Evolutionary conservation across 768 basidiomycete species (phyloP).

Genomic region (Agaricus sinodeliciosus): DNA sequence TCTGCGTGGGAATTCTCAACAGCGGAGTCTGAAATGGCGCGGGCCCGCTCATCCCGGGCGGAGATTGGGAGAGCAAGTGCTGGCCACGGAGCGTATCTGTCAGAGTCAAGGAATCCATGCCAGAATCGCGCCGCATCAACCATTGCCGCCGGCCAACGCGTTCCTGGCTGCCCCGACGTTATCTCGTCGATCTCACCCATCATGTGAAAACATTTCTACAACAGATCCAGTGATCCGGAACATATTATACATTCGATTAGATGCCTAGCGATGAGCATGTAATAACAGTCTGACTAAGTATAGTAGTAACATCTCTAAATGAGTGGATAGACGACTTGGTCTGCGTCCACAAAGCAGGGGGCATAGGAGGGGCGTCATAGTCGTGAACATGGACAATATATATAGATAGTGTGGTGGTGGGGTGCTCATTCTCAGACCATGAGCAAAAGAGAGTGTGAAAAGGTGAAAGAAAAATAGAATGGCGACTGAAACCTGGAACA

Average conservation of each 20-base stretch:
- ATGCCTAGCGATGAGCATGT: constrained; percentile 10
- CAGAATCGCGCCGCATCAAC: constrained; percentile 2
- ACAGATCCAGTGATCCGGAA: constrained; percentile 3
- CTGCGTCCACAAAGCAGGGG: constrained; percentile 5
- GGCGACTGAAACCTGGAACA: constrained; percentile 2
- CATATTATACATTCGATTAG: constrained; percentile 3
- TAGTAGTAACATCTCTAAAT: constrained; percentile 6
- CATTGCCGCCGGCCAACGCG: neutral
- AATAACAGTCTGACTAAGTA: constrained; percentile 7
- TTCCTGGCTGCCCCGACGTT: neutral
- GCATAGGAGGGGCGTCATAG: constrained; percentile 7
- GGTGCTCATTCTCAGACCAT: neutral
- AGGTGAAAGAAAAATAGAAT: constrained; percentile 1
- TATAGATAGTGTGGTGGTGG: neutral
- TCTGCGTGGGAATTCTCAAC: constrained; percentile 13
- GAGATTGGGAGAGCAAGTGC: neutral
- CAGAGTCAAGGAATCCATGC: neutral
- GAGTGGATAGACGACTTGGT: constrained; percentile 4
- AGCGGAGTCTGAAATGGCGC: constrained; percentile 19
- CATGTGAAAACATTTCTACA: constrained; percentile 4
- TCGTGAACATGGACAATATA: constrained; percentile 8
- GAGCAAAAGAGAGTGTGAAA: neutral
- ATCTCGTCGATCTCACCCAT: neutral
- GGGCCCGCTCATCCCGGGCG: neutral
- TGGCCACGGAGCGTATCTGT: neutral